These are phyloP conservation scores for Lycium barbarum DNA, from an alignment of 257 asterid genomes.

Conservation along the genomic window DNA sequence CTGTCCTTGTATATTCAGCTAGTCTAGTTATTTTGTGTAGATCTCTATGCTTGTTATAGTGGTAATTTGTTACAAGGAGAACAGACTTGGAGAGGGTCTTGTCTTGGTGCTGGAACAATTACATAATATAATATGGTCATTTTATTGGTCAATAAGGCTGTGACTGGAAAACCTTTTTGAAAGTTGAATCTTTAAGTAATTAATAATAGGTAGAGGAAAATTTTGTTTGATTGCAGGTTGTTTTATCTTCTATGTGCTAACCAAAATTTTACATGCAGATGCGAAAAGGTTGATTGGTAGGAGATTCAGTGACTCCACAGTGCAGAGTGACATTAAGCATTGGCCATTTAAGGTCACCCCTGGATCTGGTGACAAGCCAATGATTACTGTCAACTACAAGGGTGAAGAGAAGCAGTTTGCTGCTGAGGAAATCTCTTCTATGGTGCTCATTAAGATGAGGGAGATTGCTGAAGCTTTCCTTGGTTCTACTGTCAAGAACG, in stretches of 20 bases:
- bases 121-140: background rate
- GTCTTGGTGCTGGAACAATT: background rate
- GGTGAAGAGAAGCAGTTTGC: conserved; percentile 27
- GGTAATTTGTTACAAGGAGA: background rate
- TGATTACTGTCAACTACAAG: conserved; percentile 29
- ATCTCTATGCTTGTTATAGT: background rate
- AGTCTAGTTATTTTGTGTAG: background rate
- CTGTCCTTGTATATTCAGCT: background rate
- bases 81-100: background rate
- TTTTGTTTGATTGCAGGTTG: background rate
- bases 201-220: background rate
- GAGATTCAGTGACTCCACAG: conserved; percentile 17
- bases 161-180: no score
- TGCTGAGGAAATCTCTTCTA: conserved; percentile 24
- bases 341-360: conserved; percentile 27
- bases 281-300: conserved; percentile 31
- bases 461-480: conserved; percentile 30
- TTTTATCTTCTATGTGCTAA: background rate
- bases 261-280: background rate
- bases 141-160: background rate
- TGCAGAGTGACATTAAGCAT: conserved; percentile 20
- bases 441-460: conserved; percentile 28
- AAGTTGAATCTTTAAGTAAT: no score
- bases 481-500: conserved; percentile 29
- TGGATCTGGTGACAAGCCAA: conserved; percentile 30